phyloP scores from a whole-genome alignment of 116 monocot genomes.

The Zostera marina region DNA sequence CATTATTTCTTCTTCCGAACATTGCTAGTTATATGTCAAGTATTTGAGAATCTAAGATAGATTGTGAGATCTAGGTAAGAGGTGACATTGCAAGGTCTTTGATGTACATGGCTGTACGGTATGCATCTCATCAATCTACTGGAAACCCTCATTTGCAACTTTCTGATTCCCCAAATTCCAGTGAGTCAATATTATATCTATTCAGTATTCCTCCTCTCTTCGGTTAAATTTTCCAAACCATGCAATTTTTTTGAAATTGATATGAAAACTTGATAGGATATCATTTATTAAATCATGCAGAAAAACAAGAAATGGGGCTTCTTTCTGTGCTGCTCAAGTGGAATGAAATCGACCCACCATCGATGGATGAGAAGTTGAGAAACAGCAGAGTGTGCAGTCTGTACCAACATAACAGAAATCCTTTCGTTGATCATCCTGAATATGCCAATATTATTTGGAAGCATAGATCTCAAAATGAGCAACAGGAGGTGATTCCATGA shows the following conservation, averaged over 20 bases:
- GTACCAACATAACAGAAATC: slow-evolving; percentile 79
- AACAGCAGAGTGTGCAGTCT: slow-evolving; percentile 51
- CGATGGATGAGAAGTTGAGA: slow-evolving; percentile 47
- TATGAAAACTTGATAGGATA: not conserved
- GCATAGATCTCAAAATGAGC: slow-evolving; percentile 1
- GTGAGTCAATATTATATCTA: not conserved
- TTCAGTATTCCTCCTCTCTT: not conserved
- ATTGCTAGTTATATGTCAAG: not conserved
- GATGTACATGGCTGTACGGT: slow-evolving; percentile 71
- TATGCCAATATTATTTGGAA: slow-evolving; percentile 70
- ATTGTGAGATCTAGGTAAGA: slow-evolving; percentile 35
- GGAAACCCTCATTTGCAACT: slow-evolving; percentile 10
- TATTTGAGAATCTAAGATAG: not conserved
- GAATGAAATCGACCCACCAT: slow-evolving; percentile 77
- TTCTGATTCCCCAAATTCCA: not conserved
- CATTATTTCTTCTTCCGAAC: not conserved
- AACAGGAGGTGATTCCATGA: not conserved
- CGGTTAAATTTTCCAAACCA: not conserved
- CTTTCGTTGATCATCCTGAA: slow-evolving; percentile 81
- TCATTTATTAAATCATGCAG: slow-evolving; percentile 13
- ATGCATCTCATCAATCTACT: slow-evolving; percentile 36
- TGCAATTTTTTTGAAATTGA: too few species aligned
- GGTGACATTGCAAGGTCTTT: slow-evolving; percentile 74
- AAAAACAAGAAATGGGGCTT: slow-evolving; percentile 59
- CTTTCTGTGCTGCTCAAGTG: slow-evolving; percentile 54